A percentile compares a stretch with the other conserved stretches of the same genome.
Evolutionary conservation across 2,329 filamentous ascomycete species (phyloP).

Genomic region (Clonostachys rosea): DNA sequence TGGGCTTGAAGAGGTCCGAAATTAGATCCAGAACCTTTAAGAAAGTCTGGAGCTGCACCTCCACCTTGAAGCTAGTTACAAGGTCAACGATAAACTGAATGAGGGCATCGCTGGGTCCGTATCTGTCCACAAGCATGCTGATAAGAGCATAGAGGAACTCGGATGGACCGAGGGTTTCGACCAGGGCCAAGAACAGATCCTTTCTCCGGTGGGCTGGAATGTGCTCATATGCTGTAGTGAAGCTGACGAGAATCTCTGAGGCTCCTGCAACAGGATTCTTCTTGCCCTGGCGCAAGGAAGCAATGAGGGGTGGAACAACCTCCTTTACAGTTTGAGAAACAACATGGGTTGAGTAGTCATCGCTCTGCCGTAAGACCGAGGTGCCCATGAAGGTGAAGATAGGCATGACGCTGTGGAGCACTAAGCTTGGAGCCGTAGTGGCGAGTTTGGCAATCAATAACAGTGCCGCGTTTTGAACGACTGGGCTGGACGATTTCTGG

Average conservation of each 20-base stretch:
- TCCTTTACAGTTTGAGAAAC: constrained; percentile 93
- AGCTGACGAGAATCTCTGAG: constrained; percentile 88
- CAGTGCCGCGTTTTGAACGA: constrained; percentile 89
- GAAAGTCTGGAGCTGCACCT: constrained; percentile 74
- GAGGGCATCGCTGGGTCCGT: constrained; percentile 71
- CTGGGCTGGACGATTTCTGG: constrained; percentile 83
- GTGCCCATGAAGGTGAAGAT: constrained; percentile 98
- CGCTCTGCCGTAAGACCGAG: constrained; percentile 84
- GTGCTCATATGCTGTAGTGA: constrained; percentile 94
- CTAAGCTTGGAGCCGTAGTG: constrained; percentile 80
- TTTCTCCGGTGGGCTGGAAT: constrained; percentile 83
- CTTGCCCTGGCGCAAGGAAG: constrained; percentile 76
- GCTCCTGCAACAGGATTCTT: constrained; percentile 75
- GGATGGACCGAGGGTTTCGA: constrained; percentile 76
- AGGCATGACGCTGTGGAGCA: constrained; percentile 97
- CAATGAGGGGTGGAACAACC: constrained; percentile 87
- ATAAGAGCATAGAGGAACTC: constrained; percentile 87
- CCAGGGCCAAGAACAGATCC: constrained; percentile 77
- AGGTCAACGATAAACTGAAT: constrained; percentile 72
- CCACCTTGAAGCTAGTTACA: constrained; percentile 65
- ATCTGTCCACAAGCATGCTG: constrained; percentile 86
- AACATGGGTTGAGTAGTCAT: constrained; percentile 95
- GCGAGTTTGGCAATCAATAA: constrained; percentile 85
- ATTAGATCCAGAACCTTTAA: constrained; percentile 73
- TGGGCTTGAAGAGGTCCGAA: constrained; percentile 69